phyloP scores from a whole-genome alignment of 148 eudicot genomes.

The Arbutus unedo region DNA sequence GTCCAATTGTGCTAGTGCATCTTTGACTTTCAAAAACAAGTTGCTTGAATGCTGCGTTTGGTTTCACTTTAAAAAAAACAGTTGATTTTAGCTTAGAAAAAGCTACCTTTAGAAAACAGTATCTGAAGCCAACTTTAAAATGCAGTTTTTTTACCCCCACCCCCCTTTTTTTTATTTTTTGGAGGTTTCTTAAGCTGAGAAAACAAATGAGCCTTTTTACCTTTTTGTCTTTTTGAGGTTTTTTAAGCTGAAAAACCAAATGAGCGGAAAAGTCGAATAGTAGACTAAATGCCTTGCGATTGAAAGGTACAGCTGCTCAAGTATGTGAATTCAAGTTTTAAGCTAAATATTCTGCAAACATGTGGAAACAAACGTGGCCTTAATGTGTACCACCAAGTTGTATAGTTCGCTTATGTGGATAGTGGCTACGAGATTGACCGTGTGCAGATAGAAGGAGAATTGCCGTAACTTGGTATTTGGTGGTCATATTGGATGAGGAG shows the following conservation, averaged over 20 bases:
- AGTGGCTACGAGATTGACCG: not conserved
- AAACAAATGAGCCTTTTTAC: not conserved
- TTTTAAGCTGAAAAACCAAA: not conserved
- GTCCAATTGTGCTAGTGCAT: not conserved
- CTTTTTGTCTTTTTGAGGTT: not conserved
- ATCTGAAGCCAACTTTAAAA: not conserved
- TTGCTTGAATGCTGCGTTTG: not conserved
- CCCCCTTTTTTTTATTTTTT: too few species aligned
- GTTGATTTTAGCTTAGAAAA: not conserved
- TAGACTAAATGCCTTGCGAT: too few species aligned
- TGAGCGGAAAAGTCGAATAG: not conserved
- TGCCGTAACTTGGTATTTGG: not conserved
- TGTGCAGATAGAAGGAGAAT: not conserved
- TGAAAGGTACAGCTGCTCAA: not conserved
- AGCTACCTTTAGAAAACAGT: not conserved
- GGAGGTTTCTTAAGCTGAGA: too few species aligned
- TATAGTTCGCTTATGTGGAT: conserved; percentile 8
- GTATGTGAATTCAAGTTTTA: not conserved
- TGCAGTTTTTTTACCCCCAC: too few species aligned
- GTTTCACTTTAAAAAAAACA: not conserved
- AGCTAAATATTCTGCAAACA: not conserved
- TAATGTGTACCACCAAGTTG: not conserved
- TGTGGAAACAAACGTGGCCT: not conserved
- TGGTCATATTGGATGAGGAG: not conserved
- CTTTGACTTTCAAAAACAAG: not conserved